These are phyloP conservation scores for Hirsutella minnesotensis DNA, from an alignment of 2,329 filamentous ascomycete species.

Conservation along the genomic window DNA sequence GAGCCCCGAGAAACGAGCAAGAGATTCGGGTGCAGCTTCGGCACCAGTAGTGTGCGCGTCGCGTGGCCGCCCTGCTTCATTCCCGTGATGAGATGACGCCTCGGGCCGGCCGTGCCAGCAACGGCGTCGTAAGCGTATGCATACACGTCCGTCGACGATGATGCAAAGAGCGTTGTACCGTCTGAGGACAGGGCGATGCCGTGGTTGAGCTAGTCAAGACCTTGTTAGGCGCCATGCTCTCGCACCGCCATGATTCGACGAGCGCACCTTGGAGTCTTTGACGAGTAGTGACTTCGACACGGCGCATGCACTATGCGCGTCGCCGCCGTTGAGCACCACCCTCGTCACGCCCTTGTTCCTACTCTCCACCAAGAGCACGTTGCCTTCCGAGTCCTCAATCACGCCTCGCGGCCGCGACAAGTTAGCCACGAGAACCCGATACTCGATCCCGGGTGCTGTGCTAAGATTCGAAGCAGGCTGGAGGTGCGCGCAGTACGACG, in stretches of 20 bases:
- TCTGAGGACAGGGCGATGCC: constrained; percentile 34
- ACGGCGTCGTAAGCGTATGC: constrained; percentile 48
- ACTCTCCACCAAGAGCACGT: constrained; percentile 23
- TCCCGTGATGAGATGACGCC: constrained; percentile 37
- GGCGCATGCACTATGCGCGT: constrained; percentile 16
- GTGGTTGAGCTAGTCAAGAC: constrained; percentile 30
- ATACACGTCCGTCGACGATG: constrained; percentile 38
- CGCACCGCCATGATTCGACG: not conserved
- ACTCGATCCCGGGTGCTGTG: constrained; percentile 13
- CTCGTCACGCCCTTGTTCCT: constrained; percentile 18
- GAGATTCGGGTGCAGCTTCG: constrained; percentile 34
- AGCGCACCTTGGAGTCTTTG: not conserved
- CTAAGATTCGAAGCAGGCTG: constrained; percentile 6
- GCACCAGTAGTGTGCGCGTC: constrained; percentile 50
- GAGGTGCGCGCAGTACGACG: constrained; percentile 4
- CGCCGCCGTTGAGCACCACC: constrained; percentile 19
- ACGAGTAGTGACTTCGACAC: constrained; percentile 15
- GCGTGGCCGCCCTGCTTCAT: constrained; percentile 49
- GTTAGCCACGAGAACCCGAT: constrained; percentile 14
- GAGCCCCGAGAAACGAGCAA: constrained; percentile 53
- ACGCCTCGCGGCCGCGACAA: constrained; percentile 18
- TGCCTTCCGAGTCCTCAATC: constrained; percentile 21
- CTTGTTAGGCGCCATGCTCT: not conserved
- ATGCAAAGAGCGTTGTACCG: constrained; percentile 36
- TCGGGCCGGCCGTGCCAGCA: constrained; percentile 28